phyloP scores from a whole-genome alignment of 2,329 filamentous ascomycete species.

The Epichloe gansuensis region DNA sequence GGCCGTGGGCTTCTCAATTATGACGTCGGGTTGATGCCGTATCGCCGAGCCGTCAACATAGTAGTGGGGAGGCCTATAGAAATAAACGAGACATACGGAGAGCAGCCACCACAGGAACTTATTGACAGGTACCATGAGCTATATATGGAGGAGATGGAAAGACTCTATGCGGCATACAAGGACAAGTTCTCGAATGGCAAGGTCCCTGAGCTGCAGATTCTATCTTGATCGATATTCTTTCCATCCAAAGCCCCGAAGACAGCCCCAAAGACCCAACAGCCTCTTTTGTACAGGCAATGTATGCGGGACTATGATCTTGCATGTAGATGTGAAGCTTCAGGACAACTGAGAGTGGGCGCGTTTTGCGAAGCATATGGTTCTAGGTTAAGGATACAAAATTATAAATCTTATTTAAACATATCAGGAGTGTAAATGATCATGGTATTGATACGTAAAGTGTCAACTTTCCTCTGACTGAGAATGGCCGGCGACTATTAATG shows the following conservation, averaged over 20 bases:
- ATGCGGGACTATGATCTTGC: background rate
- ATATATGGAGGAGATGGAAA: slow-evolving; percentile 64
- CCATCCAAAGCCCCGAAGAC: too few relatives aligned
- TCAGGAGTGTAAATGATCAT: too few relatives aligned
- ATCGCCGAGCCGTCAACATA: slow-evolving; percentile 73
- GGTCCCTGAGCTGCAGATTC: slow-evolving; percentile 52
- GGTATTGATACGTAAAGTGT: too few relatives aligned
- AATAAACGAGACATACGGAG: slow-evolving; percentile 44
- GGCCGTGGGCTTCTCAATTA: slow-evolving; percentile 94
- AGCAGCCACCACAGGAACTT: slow-evolving; percentile 56
- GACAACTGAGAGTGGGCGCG: background rate
- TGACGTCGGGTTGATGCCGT: slow-evolving; percentile 92
- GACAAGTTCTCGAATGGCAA: slow-evolving; percentile 55
- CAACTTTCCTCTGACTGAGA: too few relatives aligned
- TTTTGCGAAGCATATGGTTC: background rate
- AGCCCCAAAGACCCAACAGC: too few relatives aligned
- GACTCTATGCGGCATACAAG: slow-evolving; percentile 67
- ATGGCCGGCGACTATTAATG: too few relatives aligned
- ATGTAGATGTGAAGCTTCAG: background rate
- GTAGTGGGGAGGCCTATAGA: slow-evolving; percentile 76
- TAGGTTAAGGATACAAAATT: too few relatives aligned
- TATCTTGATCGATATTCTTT: slow-evolving; percentile 29
- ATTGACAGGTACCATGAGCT: slow-evolving; percentile 67
- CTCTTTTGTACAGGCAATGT: too few relatives aligned
- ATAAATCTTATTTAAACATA: too few relatives aligned